Conservation (phyloP, 345 rosid species). For the Dipteronia sinensis region DNA sequence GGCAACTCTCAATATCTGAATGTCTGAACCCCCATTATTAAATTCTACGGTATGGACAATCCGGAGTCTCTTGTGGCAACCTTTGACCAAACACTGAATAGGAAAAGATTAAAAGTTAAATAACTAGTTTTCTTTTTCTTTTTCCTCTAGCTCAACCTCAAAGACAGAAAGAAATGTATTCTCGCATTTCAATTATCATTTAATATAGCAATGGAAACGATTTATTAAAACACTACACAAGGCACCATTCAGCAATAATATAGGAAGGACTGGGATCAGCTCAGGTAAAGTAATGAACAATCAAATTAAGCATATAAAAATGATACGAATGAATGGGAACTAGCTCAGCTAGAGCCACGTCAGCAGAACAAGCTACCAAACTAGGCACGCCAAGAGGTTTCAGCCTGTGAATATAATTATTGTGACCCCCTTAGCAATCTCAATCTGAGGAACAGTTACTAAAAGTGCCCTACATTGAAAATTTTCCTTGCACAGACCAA, state of each 20-base stretch:
- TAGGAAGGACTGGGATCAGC: background rate
- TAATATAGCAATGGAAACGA: background rate
- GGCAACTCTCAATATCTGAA: slow-evolving; percentile 94
- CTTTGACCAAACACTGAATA: slow-evolving; percentile 85
- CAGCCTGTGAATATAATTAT: background rate
- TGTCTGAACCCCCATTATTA: slow-evolving; percentile 69
- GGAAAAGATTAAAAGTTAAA: slow-evolving; percentile 5
- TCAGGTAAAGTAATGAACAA: background rate
- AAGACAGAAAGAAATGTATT: background rate
- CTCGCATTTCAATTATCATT: background rate
- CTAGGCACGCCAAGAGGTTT: background rate
- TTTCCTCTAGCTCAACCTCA: background rate
- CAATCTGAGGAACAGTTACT: background rate
- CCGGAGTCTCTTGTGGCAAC: slow-evolving; percentile 94
- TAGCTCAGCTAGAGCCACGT: background rate
- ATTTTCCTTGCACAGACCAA: background rate
- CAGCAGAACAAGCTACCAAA: background rate
- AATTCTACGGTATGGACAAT: slow-evolving; percentile 87
- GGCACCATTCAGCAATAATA: background rate
- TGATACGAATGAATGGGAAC: background rate
- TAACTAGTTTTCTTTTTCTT: background rate
- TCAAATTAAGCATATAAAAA: background rate
- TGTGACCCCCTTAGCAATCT: background rate
- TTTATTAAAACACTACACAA: background rate
- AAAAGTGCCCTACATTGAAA: background rate